These are phyloP conservation scores for Pistacia integerrima DNA, from an alignment of 345 rosid genomes.

Conservation along the genomic window DNA sequence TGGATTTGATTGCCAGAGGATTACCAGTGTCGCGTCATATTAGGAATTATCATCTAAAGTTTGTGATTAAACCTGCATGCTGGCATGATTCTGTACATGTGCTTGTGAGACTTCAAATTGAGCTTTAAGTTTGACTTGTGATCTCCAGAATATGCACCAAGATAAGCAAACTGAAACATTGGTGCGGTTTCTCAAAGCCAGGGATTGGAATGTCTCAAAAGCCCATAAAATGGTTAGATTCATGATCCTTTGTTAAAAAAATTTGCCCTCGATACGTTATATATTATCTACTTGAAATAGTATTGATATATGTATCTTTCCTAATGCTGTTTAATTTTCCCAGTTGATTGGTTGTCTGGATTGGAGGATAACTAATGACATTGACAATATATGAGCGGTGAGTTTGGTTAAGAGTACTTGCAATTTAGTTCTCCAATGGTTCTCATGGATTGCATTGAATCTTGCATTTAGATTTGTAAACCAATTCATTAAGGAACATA, in stretches of 20 bases:
- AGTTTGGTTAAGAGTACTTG: slow-evolving; percentile 18
- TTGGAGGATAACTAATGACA: slow-evolving; percentile 88
- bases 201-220: slow-evolving; percentile 84
- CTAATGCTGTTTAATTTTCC: slow-evolving; percentile 33
- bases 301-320: background rate
- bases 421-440: background rate
- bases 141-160: slow-evolving; percentile 82
- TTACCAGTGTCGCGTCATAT: background rate
- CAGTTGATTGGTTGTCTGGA: slow-evolving; percentile 78
- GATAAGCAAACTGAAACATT: slow-evolving; percentile 70
- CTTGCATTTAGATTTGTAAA: background rate
- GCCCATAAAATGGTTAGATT: slow-evolving; percentile 86
- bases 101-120: slow-evolving; percentile 2
- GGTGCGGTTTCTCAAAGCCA: slow-evolving; percentile 85
- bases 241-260: background rate
- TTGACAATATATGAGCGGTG: slow-evolving; percentile 73
- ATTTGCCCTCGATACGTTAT: background rate
- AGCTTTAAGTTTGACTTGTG: slow-evolving; percentile 8
- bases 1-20: background rate
- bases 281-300: slow-evolving; percentile 6
- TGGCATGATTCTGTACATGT: background rate
- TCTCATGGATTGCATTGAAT: background rate
- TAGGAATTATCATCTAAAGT: background rate
- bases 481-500: background rate
- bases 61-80: background rate